Base-by-base conservation (phyloP, 768 basidiomycete genomes). In the Infundibulicybe gibba region DNA sequence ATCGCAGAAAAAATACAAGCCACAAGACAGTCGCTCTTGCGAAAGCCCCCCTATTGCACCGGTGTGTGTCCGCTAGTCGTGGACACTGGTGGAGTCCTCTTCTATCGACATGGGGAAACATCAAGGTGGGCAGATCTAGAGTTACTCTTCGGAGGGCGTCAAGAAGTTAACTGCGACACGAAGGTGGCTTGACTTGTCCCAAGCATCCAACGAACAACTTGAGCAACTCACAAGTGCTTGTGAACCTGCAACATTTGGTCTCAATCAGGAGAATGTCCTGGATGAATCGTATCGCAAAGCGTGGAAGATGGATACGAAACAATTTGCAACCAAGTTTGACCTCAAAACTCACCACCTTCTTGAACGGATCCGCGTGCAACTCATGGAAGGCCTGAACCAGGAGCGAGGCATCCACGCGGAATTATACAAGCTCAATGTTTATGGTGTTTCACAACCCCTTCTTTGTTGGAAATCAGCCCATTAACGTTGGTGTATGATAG, bases 271-370 rank as follows among this genome's bases (percentile, higher is more conserved):
- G 32, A 53, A 60, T 49, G 57, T 64, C 10, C 52, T 59, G 12
- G 62, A 66, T 40, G 59, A 62, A 39, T 51, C 53, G 1, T 61
- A 61, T 43, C 41, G 64, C 25, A 61, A 61, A 43, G 62, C 61
- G 5, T 52, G 57, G 41, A 59, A 60, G 45, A 40, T 62, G 30
- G 59, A 59, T 25, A n/a, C 16, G 6, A 30, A 47, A 2, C n/a
- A 47, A 5, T 62, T 64, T 33, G 17, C 55, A 0, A 47, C 54
- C 12, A 56, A 49, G 14, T 54, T 64, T 17, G 54, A 54, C 25
- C 44, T 53, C 6, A 40, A 17, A 19, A 31, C 38, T 14, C 47
- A 41, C n/a, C 52, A 50, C 4, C 44, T 58, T 43, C 30, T 50
- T 17, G 51, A 51, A 31, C 31, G 25, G 12, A 49, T 57, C 20